phyloP scores from a whole-genome alignment of 352 stramenopile genomes.

The Hyaloperonospora arabidopsidis region DNA sequence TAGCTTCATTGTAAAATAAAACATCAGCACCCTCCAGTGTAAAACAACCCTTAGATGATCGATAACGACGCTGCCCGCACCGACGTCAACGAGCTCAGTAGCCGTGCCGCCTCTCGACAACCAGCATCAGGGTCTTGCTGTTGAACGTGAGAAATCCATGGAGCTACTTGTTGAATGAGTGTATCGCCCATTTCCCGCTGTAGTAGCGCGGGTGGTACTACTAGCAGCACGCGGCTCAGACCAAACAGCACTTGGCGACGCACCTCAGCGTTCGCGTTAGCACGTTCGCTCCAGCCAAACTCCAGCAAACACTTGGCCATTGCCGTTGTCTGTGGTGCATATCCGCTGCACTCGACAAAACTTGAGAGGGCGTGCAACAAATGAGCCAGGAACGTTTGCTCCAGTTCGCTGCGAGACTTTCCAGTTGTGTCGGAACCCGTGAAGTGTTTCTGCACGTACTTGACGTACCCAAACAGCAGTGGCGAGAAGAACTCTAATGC shows the following conservation, averaged over 20 bases:
- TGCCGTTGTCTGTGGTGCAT: conserved; percentile 45
- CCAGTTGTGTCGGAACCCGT: conserved; percentile 2
- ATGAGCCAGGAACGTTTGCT: conserved; percentile 62
- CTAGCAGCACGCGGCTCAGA: conserved; percentile 62
- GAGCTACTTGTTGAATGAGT: conserved; percentile 32
- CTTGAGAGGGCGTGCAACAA: conserved; percentile 55
- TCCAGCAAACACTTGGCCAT: conserved; percentile 69
- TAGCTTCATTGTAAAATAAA: no score
- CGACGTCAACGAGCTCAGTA: conserved; percentile 44
- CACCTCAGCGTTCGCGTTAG: conserved; percentile 39
- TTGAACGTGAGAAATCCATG: conserved; percentile 47
- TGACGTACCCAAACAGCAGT: conserved; percentile 60
- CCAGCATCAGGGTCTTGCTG: conserved; percentile 50
- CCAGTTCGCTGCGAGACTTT: conserved; percentile 39
- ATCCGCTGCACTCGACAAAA: conserved; percentile 62
- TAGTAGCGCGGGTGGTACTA: conserved; percentile 47
- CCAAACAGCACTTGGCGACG: conserved; percentile 65
- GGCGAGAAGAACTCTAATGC: conserved; percentile 69
- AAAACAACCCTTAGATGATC: conserved; percentile 7
- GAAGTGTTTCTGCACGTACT: conserved; percentile 39
- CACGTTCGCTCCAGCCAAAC: conserved; percentile 57
- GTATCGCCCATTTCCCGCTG: conserved; percentile 44
- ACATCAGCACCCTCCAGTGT: no score
- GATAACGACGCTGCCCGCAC: conserved; percentile 29
- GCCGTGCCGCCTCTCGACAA: conserved; percentile 50